Base-by-base conservation (phyloP, 2,329 filamentous ascomycete genomes). In the Paraphoma sp. region DNA sequence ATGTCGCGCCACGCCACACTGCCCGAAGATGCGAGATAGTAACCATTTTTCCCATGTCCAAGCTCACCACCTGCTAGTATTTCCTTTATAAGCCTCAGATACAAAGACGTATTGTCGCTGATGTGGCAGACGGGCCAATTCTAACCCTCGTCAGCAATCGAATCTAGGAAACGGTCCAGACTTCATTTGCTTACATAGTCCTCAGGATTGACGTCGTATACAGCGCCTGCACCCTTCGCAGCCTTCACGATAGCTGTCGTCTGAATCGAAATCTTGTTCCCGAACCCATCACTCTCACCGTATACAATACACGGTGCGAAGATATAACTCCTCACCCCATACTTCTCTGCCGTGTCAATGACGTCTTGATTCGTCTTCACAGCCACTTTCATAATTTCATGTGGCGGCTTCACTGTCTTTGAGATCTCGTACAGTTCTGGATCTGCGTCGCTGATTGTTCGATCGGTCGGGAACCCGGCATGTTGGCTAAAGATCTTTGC, bases 121-220 rank as follows among this genome's bases (percentile, higher is more conserved):
- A 86, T 64, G 52, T 86, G 82, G 54, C 80, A 83, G 6, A 86
- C 83, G 0, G 83, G 83, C 84, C 84, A 86, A 1, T 69, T 74
- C 79, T 82, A 47, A 2, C 48, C 12, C 17, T 17, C 10, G 30
- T 14, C 1, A 45, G 16, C 18, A 45, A 23, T 23, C 5, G 23
- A 23, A 23, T 2, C 23, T 23, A 23, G 23, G 23, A 23, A 23
- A 3, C 5, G 23, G 23, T 5, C 23, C 23, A 23, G 23, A 23
- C 23, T 23, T 23, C 23, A 23, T 23, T 44, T 36, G 54, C 76
- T 28, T 62, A 80, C 79, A 17, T 76, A 72, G 12, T 67, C 57
- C 16, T 45, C 10, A 14, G 46, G 16, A 41, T 48, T 48, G 14
- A 48, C 33, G 16, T 73, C 75, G 58, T 81, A 82, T 1, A 84